Conservation (phyloP, 2,329 filamentous ascomycete species). For the Aureobasidium zeae region DNA sequence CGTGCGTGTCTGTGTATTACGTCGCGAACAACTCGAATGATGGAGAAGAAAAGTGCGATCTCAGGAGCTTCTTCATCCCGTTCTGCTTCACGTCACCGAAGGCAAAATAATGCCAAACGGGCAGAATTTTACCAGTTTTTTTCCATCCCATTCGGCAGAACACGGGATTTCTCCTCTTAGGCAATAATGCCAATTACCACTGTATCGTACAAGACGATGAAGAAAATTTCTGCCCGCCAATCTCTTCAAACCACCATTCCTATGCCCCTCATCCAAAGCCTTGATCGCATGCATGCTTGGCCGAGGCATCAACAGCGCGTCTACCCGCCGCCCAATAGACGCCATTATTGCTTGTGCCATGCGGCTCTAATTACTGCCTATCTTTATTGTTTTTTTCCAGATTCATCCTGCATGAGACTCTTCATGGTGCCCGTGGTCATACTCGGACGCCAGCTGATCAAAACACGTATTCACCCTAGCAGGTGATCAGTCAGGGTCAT, state of each 20-base stretch:
- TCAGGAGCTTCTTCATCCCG: too few relatives aligned
- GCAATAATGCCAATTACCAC: not conserved
- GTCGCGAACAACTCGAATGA: not conserved
- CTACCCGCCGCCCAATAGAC: slow-evolving; percentile 1
- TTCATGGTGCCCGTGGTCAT: too few relatives aligned
- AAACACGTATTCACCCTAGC: too few relatives aligned
- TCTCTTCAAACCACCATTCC: not conserved
- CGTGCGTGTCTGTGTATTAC: not conserved
- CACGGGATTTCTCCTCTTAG: not conserved
- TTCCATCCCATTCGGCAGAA: slow-evolving; percentile 6
- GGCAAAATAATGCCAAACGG: too few relatives aligned
- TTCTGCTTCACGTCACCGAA: slow-evolving; percentile 8
- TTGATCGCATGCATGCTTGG: slow-evolving; percentile 9
- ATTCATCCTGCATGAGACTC: not conserved
- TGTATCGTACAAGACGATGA: slow-evolving; percentile 7
- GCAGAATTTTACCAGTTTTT: slow-evolving; percentile 12
- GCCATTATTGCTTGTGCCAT: slow-evolving; percentile 1
- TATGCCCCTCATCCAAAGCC: slow-evolving; percentile 8
- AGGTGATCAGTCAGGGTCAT: too few relatives aligned
- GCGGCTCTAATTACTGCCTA: too few relatives aligned
- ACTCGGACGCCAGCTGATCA: too few relatives aligned
- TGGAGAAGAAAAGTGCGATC: too few relatives aligned
- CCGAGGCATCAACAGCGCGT: slow-evolving; percentile 3
- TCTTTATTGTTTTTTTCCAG: too few relatives aligned
- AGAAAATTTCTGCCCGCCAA: slow-evolving; percentile 9